Conservation (phyloP, 306 rosid genomes). For the Cicer pinnatifidum region DNA sequence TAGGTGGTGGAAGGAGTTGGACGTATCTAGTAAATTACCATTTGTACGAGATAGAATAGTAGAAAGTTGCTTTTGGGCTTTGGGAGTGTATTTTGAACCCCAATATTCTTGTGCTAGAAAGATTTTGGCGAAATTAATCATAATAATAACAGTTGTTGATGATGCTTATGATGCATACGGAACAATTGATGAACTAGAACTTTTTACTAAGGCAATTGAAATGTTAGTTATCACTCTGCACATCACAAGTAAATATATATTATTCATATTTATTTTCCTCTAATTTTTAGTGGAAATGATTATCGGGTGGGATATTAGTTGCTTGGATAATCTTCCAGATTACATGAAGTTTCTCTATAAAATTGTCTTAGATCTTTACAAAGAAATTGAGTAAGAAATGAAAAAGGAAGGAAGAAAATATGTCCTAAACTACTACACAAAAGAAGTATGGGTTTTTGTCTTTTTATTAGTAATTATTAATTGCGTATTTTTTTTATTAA, state of each 20-base stretch:
- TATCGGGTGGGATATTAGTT: too few relatives aligned
- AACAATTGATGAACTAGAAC: not conserved
- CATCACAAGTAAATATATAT: too few relatives aligned
- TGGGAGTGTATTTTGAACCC: conserved; percentile 26
- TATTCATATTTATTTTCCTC: too few relatives aligned
- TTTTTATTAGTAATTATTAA: too few relatives aligned
- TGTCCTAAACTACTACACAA: conserved; percentile 13
- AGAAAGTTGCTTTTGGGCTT: conserved; percentile 32
- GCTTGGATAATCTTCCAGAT: not conserved
- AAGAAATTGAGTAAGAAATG: conserved; percentile 20
- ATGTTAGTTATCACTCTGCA: not conserved
- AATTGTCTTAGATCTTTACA: not conserved
- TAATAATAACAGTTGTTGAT: not conserved
- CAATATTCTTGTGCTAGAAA: conserved; percentile 43
- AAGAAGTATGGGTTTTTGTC: not conserved
- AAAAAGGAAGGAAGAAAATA: conserved; percentile 38
- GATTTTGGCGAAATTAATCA: not conserved
- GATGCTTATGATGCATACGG: not conserved
- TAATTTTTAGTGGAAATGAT: too few relatives aligned
- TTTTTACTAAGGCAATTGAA: conserved; percentile 14
- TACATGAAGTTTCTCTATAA: not conserved
- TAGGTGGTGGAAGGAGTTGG: not conserved
- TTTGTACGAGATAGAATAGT: conserved; percentile 35
- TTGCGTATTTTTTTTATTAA: too few relatives aligned
- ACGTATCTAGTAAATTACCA: not conserved